These are phyloP conservation scores for Apostasia shenzhenica DNA, from an alignment of 106 monocot species.

Conservation along the genomic window DNA sequence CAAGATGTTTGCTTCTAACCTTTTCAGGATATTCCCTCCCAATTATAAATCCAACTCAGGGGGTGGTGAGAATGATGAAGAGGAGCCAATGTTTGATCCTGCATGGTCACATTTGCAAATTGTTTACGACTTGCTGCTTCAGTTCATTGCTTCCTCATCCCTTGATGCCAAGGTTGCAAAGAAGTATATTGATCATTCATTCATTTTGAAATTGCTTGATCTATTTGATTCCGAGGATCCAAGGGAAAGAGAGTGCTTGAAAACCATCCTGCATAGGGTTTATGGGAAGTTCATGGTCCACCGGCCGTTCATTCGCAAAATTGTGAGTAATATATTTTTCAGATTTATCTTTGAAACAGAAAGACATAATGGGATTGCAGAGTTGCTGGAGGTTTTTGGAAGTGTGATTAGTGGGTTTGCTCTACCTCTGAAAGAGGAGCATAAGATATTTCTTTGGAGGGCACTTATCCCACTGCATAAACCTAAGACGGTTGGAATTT, in stretches of 20 bases:
- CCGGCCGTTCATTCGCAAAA: conserved; percentile 71
- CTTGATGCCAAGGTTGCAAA: conserved; percentile 77
- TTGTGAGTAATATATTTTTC: conserved; percentile 79
- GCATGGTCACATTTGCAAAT: conserved; percentile 78
- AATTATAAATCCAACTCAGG: conserved; percentile 39
- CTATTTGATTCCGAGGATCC: conserved; percentile 94
- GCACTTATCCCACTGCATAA: conserved; percentile 82
- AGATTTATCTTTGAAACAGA: conserved; percentile 79
- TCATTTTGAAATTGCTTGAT: conserved; percentile 61
- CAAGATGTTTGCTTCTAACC: conserved; percentile 67
- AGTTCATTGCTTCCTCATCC: conserved; percentile 52
- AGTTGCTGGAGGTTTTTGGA: conserved; percentile 80
- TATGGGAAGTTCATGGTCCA: conserved; percentile 96
- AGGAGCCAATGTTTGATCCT: conserved; percentile 84
- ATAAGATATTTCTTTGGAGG: conserved; percentile 78
- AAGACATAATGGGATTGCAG: conserved; percentile 77
- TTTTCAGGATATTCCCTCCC: conserved; percentile 74
- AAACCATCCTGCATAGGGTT: conserved; percentile 71
- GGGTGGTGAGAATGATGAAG: conserved; percentile 68
- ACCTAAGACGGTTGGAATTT: conserved; percentile 58
- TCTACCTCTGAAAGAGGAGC: conserved; percentile 83
- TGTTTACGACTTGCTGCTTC: conserved; percentile 72
- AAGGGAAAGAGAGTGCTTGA: conserved; percentile 80
- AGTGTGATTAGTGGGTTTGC: conserved; percentile 92
- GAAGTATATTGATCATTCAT: conserved; percentile 73